phyloP scores from a whole-genome alignment of 2,329 filamentous ascomycete genomes.

The Metarhizium brunneum region DNA sequence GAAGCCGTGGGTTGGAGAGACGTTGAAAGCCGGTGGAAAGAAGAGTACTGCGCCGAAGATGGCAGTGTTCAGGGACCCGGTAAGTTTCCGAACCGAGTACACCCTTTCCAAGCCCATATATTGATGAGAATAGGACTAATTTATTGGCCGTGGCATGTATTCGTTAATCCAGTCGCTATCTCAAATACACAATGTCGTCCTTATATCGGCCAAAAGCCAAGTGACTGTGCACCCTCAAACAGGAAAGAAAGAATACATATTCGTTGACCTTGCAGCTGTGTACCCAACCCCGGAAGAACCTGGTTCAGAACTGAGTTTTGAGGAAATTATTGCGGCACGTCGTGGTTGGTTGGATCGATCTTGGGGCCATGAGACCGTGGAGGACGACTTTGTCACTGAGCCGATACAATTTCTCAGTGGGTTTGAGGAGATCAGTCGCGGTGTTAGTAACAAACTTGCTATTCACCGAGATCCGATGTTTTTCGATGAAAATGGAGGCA shows the following conservation, averaged over 20 bases:
- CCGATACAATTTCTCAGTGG: constrained; percentile 17
- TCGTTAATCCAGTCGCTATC: constrained; percentile 44
- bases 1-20: constrained; percentile 88
- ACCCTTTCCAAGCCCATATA: constrained; percentile 41
- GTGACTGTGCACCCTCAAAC: constrained; percentile 74
- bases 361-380: constrained; percentile 40
- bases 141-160: constrained; percentile 37
- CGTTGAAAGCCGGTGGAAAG: constrained; percentile 77
- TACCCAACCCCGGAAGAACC: constrained; percentile 70
- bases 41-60: constrained; percentile 68
- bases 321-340: constrained; percentile 75
- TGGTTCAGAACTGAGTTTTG: constrained; percentile 75
- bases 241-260: constrained; percentile 77
- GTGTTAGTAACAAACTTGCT: constrained; percentile 27
- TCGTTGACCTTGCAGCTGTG: constrained; percentile 74
- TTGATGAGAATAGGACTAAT: constrained; percentile 99
- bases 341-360: constrained; percentile 57
- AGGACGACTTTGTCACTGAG: constrained; percentile 23
- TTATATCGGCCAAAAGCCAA: constrained; percentile 65
- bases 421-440: constrained; percentile 21
- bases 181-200: constrained; percentile 56
- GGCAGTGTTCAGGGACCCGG: constrained; percentile 90
- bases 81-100: constrained; percentile 37
- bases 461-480: constrained; percentile 34
- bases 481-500: constrained; percentile 51